Base-by-base conservation (phyloP, 148 eudicot genomes). In the Diospyros kaki region DNA sequence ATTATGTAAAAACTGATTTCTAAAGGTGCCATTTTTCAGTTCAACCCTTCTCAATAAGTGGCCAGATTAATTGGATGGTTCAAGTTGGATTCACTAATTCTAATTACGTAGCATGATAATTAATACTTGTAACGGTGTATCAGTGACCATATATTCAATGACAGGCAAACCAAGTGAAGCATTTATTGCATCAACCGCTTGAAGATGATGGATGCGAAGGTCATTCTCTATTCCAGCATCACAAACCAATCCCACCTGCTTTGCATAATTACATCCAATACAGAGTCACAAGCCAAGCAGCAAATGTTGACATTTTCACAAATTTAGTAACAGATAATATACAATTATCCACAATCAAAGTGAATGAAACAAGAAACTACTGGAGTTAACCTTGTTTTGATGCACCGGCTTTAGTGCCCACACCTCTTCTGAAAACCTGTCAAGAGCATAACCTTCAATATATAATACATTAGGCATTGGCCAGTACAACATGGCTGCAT, bases 401-500 rank as follows among this genome's bases (percentile, higher is more conserved):
- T 91, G 98, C 77, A 94, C 98, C 53, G 95, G 95, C 39, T 87
- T 80, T 70, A 94, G 84, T 40, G 85, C 89, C 98, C 98, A 94
- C 50, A 71, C 68, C 41, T 90, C 97, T 86, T 90, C 88, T 48
- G 98, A 97, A 83, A 94, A 94, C 69, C 89, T 81, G 74, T 94
- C 98, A 63, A 94, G 91, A 48, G 98, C 98, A 87, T 91, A 85
- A 62, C 98, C 98, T 81, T 94, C 98, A 63, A 94, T 97, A 73
- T 94, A 94, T 58, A 94, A 66, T 28, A 80, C 85, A 79, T 91
- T 91, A 4, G 90, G 85, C 83, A 90, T 79, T 45, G 97, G 92
- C 98, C 97, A 94, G 77, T 90, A 91, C 56, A 94, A 92, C 97
- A 92, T 91, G 60, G 98, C 98, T 72, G 98, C 98, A 90, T 94